These are phyloP conservation scores for Vitis hybrid DNA, from an alignment of 177 flowering plant genomes.

Conservation along the genomic window DNA sequence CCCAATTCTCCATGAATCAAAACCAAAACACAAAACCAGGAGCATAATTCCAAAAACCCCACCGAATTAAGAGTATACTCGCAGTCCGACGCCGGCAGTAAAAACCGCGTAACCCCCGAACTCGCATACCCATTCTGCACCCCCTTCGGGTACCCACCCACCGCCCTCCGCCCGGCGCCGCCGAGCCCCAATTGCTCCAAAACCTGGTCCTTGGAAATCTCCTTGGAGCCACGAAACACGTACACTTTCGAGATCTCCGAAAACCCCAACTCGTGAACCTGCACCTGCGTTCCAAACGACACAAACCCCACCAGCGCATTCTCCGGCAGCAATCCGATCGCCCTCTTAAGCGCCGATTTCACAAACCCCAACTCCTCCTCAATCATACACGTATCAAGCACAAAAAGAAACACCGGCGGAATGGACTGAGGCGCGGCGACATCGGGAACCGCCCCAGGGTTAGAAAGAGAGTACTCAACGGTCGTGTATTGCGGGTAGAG, in stretches of 20 bases:
- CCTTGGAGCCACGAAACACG: conserved; percentile 81
- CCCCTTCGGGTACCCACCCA: conserved; percentile 32
- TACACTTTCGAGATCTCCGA: conserved; percentile 83
- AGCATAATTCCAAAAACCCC: conserved; percentile 3
- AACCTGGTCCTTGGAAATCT: conserved; percentile 79
- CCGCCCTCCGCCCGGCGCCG: conserved; percentile 28
- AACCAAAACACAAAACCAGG: not conserved
- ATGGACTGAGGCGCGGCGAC: conserved; percentile 13
- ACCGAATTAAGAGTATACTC: conserved; percentile 76
- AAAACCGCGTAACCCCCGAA: conserved; percentile 57
- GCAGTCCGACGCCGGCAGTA: conserved; percentile 89
- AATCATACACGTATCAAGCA: conserved; percentile 80
- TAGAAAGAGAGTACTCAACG: conserved; percentile 46
- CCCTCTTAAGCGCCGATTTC: conserved; percentile 65
- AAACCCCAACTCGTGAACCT: conserved; percentile 92
- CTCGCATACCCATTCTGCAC: conserved; percentile 31
- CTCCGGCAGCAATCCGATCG: conserved; percentile 79
- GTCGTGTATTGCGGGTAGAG: conserved; percentile 78
- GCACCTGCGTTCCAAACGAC: conserved; percentile 95
- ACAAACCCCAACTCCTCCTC: conserved; percentile 86
- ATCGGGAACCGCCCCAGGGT: not conserved
- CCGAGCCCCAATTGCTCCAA: conserved; percentile 86
- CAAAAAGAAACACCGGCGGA: conserved; percentile 65
- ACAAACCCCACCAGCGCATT: conserved; percentile 85
- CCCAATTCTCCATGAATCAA: conserved; percentile 1